Base-by-base conservation (phyloP, 2,329 filamentous ascomycete genomes). In the Hymenoscyphus albidus region DNA sequence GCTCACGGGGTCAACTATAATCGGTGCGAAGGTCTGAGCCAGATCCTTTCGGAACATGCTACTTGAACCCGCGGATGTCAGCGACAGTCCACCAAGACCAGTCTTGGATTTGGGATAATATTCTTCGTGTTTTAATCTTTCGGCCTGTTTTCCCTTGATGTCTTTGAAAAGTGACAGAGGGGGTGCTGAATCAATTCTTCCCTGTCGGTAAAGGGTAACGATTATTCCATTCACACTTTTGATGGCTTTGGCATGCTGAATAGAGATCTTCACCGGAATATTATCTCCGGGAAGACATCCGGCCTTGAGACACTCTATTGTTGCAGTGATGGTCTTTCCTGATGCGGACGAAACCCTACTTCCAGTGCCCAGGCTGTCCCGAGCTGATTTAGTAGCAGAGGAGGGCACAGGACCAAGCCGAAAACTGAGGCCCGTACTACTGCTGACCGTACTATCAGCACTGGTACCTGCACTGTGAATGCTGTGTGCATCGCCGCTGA, bases 11-110 rank as follows among this genome's bases (percentile, higher is more conserved):
- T 98, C 90, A 62, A 98, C 88, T 62, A 97, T 92, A 57, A 99
- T 81, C 4, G 95, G 93, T 22, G 91, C 89, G 64, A 96, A 92
- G 0, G 90, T 89, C 76, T 99, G 95, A 4, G 91, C 89, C 3
- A 99, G 80, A 75, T 99, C 95, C 76, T 98, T 98, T 62, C 95
- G 89, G 75, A 97, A 98, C n/a, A 95, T 85, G 76, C 93, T 95
- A 74, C 88, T 94, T 1, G 93, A 93, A 44, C 92, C 89, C 6
- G 91, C 90, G 1, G 92, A 95, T 1, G 91, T 92, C 51, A 98
- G 82, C 1, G 93, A 96, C 35, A 98, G 80, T 0, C 93, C 93
- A 16, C 91, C 91, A 7, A 97, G 83, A 0, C 93, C 93, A 0
- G 93, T 96, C 66, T 90, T 88, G 1, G 93, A 97, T 72, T 89